phyloP scores from a whole-genome alignment of 345 rosid species.

The Salix purpurea region DNA sequence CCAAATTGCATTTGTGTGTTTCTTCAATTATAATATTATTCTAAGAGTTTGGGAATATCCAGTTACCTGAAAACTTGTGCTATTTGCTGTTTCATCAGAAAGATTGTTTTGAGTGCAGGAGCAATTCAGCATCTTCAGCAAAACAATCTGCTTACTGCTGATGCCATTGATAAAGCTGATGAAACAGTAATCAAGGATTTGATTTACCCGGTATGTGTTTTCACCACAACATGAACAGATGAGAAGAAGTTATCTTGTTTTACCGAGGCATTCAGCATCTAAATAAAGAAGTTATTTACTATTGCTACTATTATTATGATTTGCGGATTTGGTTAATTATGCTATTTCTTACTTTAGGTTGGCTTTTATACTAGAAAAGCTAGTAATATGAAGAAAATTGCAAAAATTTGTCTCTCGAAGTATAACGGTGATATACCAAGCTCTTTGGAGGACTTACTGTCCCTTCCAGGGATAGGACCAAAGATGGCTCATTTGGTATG shows the following conservation, averaged over 20 bases:
- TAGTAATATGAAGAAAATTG: constrained; percentile 79
- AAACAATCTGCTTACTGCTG: constrained; percentile 68
- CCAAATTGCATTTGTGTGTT: neutral
- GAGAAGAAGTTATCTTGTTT: constrained; percentile 5
- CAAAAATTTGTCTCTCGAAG: constrained; percentile 67
- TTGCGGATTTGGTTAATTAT: neutral
- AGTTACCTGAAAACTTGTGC: neutral
- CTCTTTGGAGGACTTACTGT: constrained; percentile 74
- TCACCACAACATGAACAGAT: constrained; percentile 5
- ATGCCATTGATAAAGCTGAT: constrained; percentile 74
- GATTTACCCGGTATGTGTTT: constrained; percentile 69
- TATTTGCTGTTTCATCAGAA: neutral
- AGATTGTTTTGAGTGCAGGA: constrained; percentile 41
- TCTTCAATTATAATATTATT: neutral
- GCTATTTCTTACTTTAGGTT: constrained; percentile 41
- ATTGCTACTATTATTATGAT: neutral
- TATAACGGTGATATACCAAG: constrained; percentile 84
- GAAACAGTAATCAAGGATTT: constrained; percentile 69
- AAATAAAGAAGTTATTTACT: neutral
- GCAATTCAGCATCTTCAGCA: constrained; percentile 76
- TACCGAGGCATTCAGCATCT: neutral
- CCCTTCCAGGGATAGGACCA: constrained; percentile 96
- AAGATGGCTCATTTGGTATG: constrained; percentile 65
- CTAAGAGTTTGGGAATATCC: neutral
- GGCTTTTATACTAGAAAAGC: constrained; percentile 96